Base-by-base conservation (phyloP, 345 rosid species). In the Lepidium aucheri region DNA sequence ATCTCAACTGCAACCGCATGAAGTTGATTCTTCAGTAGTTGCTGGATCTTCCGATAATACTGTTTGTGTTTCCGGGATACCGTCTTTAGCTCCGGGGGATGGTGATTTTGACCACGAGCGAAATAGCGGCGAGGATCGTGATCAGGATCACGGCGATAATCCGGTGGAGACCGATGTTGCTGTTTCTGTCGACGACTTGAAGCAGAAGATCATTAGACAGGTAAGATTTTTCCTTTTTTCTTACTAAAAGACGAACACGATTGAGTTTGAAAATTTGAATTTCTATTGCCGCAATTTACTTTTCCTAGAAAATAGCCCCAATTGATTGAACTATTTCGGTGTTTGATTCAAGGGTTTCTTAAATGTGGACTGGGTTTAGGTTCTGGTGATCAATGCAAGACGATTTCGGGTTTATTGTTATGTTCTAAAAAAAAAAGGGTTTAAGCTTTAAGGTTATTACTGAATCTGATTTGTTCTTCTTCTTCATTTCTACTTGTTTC, bases 191-290 rank as follows among this genome's bases (percentile, higher is more conserved):
- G 87, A 83, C 28, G 85, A 78, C 76, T 79, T 86, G 75, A 85
- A 82, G 70, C 69, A n/a, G 38, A 84, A 82, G 74, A 86, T 89
- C 66, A 74, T 89, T 34, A 83, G 76, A 77, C 93, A 82, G 89
- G 93, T 65, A 65, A 67, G 70, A 43, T 24, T 20, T 34, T 40
- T 16, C 10, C 11, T 30, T 2, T 69, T 14, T 4, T 40, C 17
- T 11, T 7, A 28, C 30, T 5, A 8, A 8, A 8, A 54, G 24
- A 34, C 34, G 4, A 39, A 57, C 12, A 18, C 33, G 12, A 38
- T 28, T 7, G 47, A 39, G 13, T 22, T 40, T 24, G 26, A 46
- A 59, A 6, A 18, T 18, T 67, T 24, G 56, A 65, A 50, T 38
- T 39, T 57, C 1, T 10, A 38, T 13, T 38, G 22, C 32, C 32